Base-by-base conservation (phyloP, 2,329 filamentous ascomycete species). In the Fusarium sp. region DNA sequence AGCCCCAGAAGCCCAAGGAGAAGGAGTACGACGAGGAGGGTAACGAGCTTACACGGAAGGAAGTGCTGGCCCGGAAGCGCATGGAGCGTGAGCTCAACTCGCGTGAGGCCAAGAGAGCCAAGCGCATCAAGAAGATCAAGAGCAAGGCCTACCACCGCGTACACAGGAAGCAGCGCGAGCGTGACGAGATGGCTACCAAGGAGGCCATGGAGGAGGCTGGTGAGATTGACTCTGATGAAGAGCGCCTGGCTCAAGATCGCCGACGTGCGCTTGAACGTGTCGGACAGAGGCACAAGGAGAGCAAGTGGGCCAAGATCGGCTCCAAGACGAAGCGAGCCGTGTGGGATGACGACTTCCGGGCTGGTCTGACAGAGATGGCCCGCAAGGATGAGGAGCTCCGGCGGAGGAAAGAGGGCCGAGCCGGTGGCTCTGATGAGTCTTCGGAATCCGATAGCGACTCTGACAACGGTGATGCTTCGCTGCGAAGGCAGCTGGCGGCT, bases 101-200 rank as follows among this genome's bases (percentile, higher is more conserved):
- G 78, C 90, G 95, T 13, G 96, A 98, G 83, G 93, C 97, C 79
- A 92, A 95, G 50, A 93, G 95, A 66, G 91, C 95, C 9, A 97
- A 95, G 84, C 92, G 97, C 27, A 95, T 99, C 84, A 98, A 98
- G 86, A 98, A 98, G 87, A 99, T 99, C 85, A 99, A 99, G 88
- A 97, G 94, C 81, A 99, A 98, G 83, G 91, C 95, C 0, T 99
- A 97, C 81, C 94, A 96, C 65, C 92, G 95, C 52, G 93, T 98
- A 16, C 96, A 98, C 83, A 92, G 96, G 41, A 98, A 93, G 81
- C 94, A 92, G 82, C 78, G 86, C 76, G 83, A 88, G 75, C 86
- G 88, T 65, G 82, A 90, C 70, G 82, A 91, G 81, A 85, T 87
- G 80, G 88, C 88, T 18, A 82, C 85, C 18, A 84, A 84, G 20